Base-by-base conservation (phyloP, 805 yeast genomes). In the Lipomyces kockii region DNA sequence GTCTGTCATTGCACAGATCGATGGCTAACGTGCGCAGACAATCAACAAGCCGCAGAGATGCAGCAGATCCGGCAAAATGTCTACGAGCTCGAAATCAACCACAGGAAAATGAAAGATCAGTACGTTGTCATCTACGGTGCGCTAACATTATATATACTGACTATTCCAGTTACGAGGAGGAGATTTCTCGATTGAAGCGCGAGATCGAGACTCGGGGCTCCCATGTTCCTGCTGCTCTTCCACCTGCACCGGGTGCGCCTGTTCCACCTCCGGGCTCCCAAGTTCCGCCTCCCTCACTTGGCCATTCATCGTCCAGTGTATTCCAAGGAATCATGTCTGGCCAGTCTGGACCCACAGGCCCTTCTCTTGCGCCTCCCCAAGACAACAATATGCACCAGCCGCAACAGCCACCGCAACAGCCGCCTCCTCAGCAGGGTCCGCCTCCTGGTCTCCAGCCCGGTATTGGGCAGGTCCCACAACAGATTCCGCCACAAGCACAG, bases 21-120 rank as follows among this genome's bases (percentile, higher is more conserved):
- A 4, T 22, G 27, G 51, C 58, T 59, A 49, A 59, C 51, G 57
- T 35, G 37, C 20, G 3, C 60, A 71, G 77, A 92, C 77, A 89
- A 86, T 76, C 98, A 93, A 80, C 98, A 94, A 80, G 88, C 92
- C 65, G 90, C 89, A 62, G 99, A 95, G 79, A 88, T 94, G 86
- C 93, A 92, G 77, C 97, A 91, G 78, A 92, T 94, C 66, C 86
- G 97, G 75, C 96, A 92, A 76, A 91, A 97, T 11, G 97, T 94
- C 35, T 92, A 89, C 76, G 98, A 95, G 77, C 85, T 94, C 75
- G 98, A 94, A 79, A 86, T 89, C 85, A 94, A 97, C 52, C 98
- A 94, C 81, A 85, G 97, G 74, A 91, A 91, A 77, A 90, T 95
- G 85, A 93, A 94, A 80, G 98, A 94, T 76, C 92, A 93, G 58